Evolutionary conservation across 2,329 filamentous ascomycete genomes (phyloP), one percentile per base, ranked within the genome.

Genomic region (Hirsutella thompsonii): DNA sequence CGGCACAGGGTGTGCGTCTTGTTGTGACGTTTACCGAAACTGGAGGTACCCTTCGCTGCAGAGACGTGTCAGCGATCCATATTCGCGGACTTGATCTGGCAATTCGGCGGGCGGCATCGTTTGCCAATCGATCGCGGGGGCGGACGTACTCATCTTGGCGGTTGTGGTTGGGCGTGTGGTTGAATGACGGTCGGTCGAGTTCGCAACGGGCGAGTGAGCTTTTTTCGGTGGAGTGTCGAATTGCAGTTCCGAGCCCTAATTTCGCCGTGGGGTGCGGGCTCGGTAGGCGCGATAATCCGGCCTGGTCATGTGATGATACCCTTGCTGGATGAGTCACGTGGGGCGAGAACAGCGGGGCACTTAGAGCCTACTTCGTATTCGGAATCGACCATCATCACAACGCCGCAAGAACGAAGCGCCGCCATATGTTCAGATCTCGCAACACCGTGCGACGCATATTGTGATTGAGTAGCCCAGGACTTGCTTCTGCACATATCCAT

Each of bases 1-100:
- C 89, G 83, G 85, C 89, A 95, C 70, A 95, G 75, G 68, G 83
- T 88, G 81, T 95, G 89, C 76, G 88, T 87, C 82, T 94, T 94
- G 81, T 90, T 94, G 79, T 93, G 87, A 80, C 87, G 66, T 63
- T 71, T 71, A 63, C 68, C 68, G 59, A 71, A 71, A 60, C 68
- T 71, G 59, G 68, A 70, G 56, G 70, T 73, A 67, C 70, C 70
- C 69, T 73, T 73, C 56, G 69, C 69, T 73, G 53, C 56, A 60
- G 50, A 48, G 42, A 37, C 46, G 40, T 36, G 49, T 56, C 55
- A 55, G 55, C 47, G 47, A 45, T 42, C 42, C 23, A 6, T 26
- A 11, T 26, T 11, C 11, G 23, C 23, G 11, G 23, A 26, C 37
- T 37, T 39, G 30, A 26, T 11, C 6, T 6, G 23, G 23, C 23